These are phyloP conservation scores for Ganoderma lucidum DNA, from an alignment of 1,284 basidiomycete species.

Conservation along the genomic window DNA sequence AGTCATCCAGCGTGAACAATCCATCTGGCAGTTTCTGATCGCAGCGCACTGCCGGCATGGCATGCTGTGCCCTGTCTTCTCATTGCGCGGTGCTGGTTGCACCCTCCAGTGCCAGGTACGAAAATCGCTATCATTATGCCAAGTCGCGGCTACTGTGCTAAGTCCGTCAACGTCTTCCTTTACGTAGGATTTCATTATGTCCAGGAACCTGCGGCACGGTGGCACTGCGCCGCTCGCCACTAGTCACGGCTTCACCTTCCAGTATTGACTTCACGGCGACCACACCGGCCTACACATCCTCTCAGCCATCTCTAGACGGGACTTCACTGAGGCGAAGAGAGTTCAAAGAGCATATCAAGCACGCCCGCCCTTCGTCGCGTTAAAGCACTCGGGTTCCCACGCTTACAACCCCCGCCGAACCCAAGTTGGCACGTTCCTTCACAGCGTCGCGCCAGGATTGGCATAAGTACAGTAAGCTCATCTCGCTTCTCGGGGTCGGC, in stretches of 20 bases:
- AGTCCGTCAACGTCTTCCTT: neutral
- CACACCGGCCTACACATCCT: neutral
- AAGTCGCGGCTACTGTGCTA: neutral
- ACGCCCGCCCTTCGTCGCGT: neutral
- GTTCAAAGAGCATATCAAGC: neutral
- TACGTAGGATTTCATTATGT: neutral
- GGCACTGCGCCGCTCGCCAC: neutral
- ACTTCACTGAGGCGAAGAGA: neutral
- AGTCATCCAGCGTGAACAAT: neutral
- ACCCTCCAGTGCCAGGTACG: neutral
- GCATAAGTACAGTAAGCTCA: neutral
- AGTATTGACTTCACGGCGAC: neutral
- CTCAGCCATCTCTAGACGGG: neutral
- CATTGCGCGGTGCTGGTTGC: neutral
- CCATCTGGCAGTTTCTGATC: neutral
- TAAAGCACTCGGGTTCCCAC: neutral
- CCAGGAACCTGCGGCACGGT: neutral
- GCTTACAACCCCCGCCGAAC: neutral
- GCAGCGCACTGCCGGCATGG: neutral
- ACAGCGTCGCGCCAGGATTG: neutral
- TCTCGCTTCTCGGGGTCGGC: neutral
- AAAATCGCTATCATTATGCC: neutral
- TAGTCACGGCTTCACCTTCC: neutral
- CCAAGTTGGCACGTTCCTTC: neutral
- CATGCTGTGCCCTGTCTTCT: neutral